These are phyloP conservation scores for Fragilaria radians DNA, from an alignment of 108 stramenopile species.

Conservation along the genomic window DNA sequence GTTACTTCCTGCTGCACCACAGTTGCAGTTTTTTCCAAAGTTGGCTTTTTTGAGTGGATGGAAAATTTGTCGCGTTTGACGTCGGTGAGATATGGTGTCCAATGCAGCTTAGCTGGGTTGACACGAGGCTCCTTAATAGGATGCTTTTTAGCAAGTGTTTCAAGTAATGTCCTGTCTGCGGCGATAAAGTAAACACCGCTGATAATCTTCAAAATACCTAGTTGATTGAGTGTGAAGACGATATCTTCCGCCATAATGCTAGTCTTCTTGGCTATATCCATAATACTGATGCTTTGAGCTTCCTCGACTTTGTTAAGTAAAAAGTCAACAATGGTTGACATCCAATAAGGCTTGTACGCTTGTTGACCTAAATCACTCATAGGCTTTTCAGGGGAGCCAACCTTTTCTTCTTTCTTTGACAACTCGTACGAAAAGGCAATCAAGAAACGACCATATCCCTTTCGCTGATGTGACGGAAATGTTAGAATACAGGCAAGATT, in stretches of 20 bases:
- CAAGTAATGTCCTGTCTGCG: conserved; percentile 66
- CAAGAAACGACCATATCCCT: conserved; percentile 98
- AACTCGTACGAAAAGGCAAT: conserved; percentile 98
- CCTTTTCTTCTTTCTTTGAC: conserved; percentile 92
- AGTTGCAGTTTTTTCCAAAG: background rate
- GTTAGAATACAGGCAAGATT: conserved; percentile 99
- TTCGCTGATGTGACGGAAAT: conserved; percentile 97
- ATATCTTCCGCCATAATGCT: conserved; percentile 98
- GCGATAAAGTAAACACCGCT: conserved; percentile 89
- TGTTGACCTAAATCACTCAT: conserved; percentile 97
- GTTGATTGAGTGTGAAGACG: conserved; percentile 85
- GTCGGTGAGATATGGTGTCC: conserved; percentile 94
- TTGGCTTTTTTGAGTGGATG: conserved; percentile 91
- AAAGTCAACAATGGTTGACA: conserved; percentile 81
- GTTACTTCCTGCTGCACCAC: no score
- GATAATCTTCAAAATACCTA: conserved; percentile 88
- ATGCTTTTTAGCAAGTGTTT: conserved; percentile 81
- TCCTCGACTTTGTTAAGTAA: conserved; percentile 58
- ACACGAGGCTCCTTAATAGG: conserved; percentile 92
- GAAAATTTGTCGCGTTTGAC: conserved; percentile 97
- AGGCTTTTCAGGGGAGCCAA: conserved; percentile 98
- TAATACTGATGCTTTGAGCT: conserved; percentile 66
- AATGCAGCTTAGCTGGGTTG: conserved; percentile 88
- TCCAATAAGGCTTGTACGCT: conserved; percentile 94
- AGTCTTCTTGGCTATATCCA: conserved; percentile 90